These are phyloP conservation scores for Diospyros kaki DNA, from an alignment of 148 eudicot genomes.

Conservation along the genomic window DNA sequence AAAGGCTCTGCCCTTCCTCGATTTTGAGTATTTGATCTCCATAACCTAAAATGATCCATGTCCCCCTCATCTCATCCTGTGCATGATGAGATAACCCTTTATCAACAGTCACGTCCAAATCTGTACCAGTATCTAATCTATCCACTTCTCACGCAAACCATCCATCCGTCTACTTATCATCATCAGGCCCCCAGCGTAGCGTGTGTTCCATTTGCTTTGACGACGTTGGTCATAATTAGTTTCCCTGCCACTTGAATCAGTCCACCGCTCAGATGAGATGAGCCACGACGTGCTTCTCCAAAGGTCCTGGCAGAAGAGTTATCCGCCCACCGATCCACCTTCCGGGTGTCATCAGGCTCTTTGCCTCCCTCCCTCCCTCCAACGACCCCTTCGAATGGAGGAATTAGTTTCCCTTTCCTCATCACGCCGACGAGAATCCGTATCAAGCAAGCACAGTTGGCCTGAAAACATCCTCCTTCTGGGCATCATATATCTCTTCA, in stretches of 20 bases:
- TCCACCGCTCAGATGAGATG: conserved; percentile 65
- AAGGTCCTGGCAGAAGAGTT: conserved; percentile 40
- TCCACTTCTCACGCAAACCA: conserved; percentile 46
- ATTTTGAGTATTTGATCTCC: conserved; percentile 68
- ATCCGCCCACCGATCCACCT: conserved; percentile 55
- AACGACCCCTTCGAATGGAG: conserved; percentile 64
- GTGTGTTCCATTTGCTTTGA: conserved; percentile 82
- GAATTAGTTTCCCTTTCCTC: conserved; percentile 93
- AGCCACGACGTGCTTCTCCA: conserved; percentile 71
- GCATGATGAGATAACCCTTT: conserved; percentile 50
- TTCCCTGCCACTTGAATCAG: conserved; percentile 61
- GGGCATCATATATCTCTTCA: neutral
- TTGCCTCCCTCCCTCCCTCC: conserved; percentile 66
- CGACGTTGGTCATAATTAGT: conserved; percentile 63
- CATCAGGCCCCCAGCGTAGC: conserved; percentile 92
- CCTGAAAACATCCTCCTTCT: conserved; percentile 67
- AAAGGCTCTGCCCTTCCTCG: conserved; percentile 66
- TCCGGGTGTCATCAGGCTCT: conserved; percentile 55
- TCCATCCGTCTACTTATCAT: conserved; percentile 69
- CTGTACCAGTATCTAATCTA: conserved; percentile 47
- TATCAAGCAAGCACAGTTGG: conserved; percentile 65
- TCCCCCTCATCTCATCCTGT: conserved; percentile 78
- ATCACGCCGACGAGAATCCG: conserved; percentile 77
- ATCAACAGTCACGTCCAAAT: conserved; percentile 46
- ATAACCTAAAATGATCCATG: conserved; percentile 67